phyloP scores from a whole-genome alignment of 2,329 filamentous ascomycete genomes.

The Amylocarpus encephaloides region DNA sequence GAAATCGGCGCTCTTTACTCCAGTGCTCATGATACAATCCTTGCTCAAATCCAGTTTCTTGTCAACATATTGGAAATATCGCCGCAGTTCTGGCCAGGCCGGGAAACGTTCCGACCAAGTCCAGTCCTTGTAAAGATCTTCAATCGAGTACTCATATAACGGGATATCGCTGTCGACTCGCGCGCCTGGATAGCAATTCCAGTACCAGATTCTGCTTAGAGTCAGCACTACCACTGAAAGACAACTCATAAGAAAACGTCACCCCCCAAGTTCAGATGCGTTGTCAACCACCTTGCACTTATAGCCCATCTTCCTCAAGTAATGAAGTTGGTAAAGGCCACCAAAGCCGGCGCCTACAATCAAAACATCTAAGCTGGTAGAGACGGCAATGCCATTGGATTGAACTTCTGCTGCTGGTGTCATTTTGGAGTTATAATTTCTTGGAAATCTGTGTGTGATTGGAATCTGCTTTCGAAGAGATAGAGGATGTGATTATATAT shows the following conservation, averaged over 20 bases:
- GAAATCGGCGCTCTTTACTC: slow-evolving; percentile 37
- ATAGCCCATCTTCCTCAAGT: slow-evolving; percentile 29
- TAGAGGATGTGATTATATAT: not conserved
- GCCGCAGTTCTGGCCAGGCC: slow-evolving; percentile 35
- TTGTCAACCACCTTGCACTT: slow-evolving; percentile 9
- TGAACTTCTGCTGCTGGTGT: slow-evolving; percentile 6
- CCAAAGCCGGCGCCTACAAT: slow-evolving; percentile 28
- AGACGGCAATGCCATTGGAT: slow-evolving; percentile 5
- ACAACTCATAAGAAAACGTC: not conserved
- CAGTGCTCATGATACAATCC: slow-evolving; percentile 35
- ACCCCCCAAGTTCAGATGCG: slow-evolving; percentile 4
- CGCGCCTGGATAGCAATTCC: slow-evolving; percentile 41
- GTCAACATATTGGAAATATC: slow-evolving; percentile 43
- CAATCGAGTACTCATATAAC: slow-evolving; percentile 33
- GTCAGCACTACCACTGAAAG: not conserved
- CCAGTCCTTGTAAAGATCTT: slow-evolving; percentile 37
- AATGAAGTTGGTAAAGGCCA: slow-evolving; percentile 47
- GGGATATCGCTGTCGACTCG: slow-evolving; percentile 41
- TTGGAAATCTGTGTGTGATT: not conserved
- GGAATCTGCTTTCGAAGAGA: not conserved
- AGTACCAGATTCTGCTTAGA: slow-evolving; percentile 16
- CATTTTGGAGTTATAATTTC: not conserved
- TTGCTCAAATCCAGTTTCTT: slow-evolving; percentile 38
- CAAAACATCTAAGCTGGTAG: slow-evolving; percentile 17
- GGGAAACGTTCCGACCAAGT: slow-evolving; percentile 39